phyloP scores from a whole-genome alignment of 208 protist genomes.

The Phytomonas francai region DNA sequence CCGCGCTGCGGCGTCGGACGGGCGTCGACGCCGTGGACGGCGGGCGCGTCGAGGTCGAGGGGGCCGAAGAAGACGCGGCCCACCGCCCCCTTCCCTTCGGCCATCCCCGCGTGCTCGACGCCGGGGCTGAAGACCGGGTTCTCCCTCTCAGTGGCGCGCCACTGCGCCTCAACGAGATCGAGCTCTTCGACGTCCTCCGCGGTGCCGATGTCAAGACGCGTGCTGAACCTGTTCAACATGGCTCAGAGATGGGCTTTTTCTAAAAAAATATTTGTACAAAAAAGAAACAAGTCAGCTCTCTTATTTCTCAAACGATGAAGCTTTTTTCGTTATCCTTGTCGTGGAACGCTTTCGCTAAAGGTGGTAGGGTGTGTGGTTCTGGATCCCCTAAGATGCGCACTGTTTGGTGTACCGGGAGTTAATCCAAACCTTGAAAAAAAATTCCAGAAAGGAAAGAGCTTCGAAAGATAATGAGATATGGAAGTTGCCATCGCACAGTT shows the following conservation, averaged over 20 bases:
- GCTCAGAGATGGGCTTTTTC: neutral
- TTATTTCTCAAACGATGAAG: neutral
- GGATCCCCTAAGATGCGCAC: too few species aligned
- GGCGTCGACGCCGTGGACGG: neutral
- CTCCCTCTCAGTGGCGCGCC: conserved; percentile 13
- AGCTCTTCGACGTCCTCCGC: conserved; percentile 74
- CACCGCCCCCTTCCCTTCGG: neutral
- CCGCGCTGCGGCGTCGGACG: neutral
- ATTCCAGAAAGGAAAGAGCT: too few species aligned
- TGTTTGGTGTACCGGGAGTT: too few species aligned
- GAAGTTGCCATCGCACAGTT: too few species aligned
- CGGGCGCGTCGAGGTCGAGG: neutral
- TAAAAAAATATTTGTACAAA: conserved; percentile 6
- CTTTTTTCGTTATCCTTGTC: neutral
- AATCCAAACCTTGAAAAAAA: too few species aligned
- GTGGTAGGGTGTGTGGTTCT: too few species aligned
- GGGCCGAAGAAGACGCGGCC: neutral
- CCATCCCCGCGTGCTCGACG: neutral
- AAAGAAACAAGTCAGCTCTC: neutral
- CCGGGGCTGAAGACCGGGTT: neutral
- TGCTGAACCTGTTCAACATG: conserved; percentile 69
- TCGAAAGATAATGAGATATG: too few species aligned
- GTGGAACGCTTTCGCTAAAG: too few species aligned
- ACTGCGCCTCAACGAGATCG: conserved; percentile 33
- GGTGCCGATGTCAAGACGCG: conserved; percentile 69